Evolutionary conservation across 768 basidiomycete genomes (phyloP).

Genomic region (Hirschioporus abietinus): DNA sequence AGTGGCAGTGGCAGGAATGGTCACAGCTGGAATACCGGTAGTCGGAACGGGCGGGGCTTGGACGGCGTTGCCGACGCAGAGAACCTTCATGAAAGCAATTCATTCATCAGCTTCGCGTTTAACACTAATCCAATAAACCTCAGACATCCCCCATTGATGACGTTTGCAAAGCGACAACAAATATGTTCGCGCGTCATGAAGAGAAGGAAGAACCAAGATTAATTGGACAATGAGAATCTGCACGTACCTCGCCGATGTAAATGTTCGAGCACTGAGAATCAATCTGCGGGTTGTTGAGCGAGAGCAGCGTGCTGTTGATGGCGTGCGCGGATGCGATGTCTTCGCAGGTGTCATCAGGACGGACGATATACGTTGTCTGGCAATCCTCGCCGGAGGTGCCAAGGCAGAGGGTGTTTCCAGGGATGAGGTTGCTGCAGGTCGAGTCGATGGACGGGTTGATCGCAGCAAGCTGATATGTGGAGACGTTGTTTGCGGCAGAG

Average conservation of each 20-base stretch:
- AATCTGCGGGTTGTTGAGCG: constrained; percentile 73
- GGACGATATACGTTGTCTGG: constrained; percentile 50
- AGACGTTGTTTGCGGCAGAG: constrained; percentile 53
- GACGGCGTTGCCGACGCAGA: constrained; percentile 43
- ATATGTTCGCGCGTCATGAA: neutral
- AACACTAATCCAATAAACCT: neutral
- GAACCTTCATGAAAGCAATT: constrained; percentile 32
- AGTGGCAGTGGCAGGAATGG: constrained; percentile 13
- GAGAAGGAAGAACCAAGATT: neutral
- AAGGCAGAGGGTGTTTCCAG: constrained; percentile 53
- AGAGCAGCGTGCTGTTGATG: constrained; percentile 51
- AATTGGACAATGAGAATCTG: neutral
- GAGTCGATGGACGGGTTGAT: constrained; percentile 52
- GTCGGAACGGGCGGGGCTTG: constrained; percentile 37
- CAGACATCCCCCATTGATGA: too few species aligned
- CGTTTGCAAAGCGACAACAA: too few species aligned
- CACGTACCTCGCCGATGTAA: constrained; percentile 68
- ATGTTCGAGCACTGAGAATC: constrained; percentile 52
- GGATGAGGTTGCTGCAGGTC: constrained; percentile 53
- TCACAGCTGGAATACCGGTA: constrained; percentile 14
- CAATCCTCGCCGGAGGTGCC: constrained; percentile 60
- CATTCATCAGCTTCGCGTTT: neutral
- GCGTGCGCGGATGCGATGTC: constrained; percentile 32
- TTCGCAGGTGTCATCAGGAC: constrained; percentile 53
- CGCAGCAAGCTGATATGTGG: constrained; percentile 63